phyloP scores from a whole-genome alignment of 345 rosid genomes.

The Passiflora organensis region DNA sequence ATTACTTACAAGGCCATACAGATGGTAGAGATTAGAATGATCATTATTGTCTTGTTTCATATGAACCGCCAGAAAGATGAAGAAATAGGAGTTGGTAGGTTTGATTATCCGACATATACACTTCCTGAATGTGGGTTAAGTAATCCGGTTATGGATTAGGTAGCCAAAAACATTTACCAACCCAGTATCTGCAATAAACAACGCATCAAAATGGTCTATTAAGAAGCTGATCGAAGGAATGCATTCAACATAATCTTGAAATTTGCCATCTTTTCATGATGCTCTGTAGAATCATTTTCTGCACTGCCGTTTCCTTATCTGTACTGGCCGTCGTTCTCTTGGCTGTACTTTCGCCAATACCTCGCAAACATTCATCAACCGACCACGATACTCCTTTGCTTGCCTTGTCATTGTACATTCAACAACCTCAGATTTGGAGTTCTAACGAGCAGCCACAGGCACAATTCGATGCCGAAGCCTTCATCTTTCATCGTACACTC shows the following conservation, averaged over 20 bases:
- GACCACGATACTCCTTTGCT: constrained; percentile 35
- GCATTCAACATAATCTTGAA: no score
- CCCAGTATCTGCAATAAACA: no score
- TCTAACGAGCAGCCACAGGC: constrained; percentile 13
- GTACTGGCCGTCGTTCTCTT: constrained; percentile 46
- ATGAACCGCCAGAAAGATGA: no score
- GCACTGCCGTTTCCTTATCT: constrained; percentile 46
- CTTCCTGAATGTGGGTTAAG: no score
- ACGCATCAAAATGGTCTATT: no score
- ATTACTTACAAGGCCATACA: no score
- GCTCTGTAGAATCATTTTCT: constrained; percentile 57
- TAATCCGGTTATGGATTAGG: constrained; percentile 36
- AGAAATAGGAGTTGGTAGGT: no score
- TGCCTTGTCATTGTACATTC: constrained; percentile 65
- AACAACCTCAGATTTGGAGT: constrained; percentile 37
- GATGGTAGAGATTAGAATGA: no score
- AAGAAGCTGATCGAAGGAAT: no score
- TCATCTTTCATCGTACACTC: constrained; percentile 53
- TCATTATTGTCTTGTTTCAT: no score
- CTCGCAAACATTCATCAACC: constrained; percentile 22
- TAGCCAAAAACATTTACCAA: constrained; percentile 20
- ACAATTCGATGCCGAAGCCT: constrained; percentile 26
- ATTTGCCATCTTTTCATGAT: constrained; percentile 20
- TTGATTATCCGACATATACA: no score
- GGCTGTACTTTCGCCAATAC: constrained; percentile 50